Evolutionary conservation across 208 protist species (phyloP).

Genomic region (Zelonia costaricensis): DNA sequence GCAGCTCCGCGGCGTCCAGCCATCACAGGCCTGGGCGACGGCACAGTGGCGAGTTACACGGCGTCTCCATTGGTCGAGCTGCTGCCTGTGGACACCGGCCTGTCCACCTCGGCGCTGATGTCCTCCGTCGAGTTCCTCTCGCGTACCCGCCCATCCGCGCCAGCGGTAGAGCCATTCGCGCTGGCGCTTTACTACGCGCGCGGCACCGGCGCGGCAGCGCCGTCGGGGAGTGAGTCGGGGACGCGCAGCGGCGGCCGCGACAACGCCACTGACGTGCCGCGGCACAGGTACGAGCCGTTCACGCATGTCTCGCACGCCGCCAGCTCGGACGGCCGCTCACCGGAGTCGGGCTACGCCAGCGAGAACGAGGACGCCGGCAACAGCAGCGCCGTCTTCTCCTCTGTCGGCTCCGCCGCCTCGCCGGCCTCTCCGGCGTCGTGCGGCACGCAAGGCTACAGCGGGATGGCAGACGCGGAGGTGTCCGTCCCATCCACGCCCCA

Average conservation of each 20-base stretch:
- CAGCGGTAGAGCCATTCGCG: too few species aligned
- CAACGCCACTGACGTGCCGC: not conserved
- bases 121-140: conserved; percentile 21
- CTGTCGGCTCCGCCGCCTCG: too few species aligned
- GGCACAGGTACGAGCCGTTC: conserved; percentile 18
- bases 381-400: too few species aligned
- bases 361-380: too few species aligned
- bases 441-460: not conserved
- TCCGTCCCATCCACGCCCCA: not conserved
- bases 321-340: too few species aligned
- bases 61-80: too few species aligned
- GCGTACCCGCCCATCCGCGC: too few species aligned
- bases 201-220: not conserved
- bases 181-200: not conserved
- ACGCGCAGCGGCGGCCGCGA: too few species aligned
- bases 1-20: too few species aligned
- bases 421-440: not conserved
- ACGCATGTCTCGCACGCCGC: not conserved
- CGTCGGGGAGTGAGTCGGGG: not conserved
- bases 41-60: too few species aligned
- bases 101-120: conserved; percentile 15
- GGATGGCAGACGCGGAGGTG: not conserved
- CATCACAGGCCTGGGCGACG: too few species aligned
- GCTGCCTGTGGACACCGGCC: not conserved
- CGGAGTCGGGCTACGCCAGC: too few species aligned